Evolutionary conservation across 352 stramenopile species (phyloP).

Genomic region (Thraustochytrium sp.): DNA sequence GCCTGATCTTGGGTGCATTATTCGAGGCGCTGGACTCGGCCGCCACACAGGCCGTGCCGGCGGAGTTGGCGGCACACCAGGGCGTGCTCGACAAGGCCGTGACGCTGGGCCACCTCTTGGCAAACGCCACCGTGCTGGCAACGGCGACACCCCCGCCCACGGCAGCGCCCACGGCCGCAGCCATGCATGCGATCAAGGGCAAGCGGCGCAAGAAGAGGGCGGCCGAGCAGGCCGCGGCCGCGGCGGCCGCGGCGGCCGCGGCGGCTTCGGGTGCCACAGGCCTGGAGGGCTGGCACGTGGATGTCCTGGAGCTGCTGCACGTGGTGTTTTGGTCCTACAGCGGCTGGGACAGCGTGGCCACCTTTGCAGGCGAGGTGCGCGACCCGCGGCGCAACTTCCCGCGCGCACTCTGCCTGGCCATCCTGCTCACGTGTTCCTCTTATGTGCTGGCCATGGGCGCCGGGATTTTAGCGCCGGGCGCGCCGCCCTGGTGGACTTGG

Average conservation of each 20-base stretch:
- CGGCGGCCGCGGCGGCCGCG: neutral
- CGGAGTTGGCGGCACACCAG: neutral
- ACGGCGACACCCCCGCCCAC: neutral
- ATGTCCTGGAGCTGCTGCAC: conserved; percentile 55
- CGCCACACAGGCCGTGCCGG: neutral
- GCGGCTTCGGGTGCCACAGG: neutral
- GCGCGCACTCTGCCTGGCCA: conserved; percentile 65
- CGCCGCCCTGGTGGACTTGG: conserved; percentile 66
- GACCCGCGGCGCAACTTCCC: conserved; percentile 66
- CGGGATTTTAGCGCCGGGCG: conserved; percentile 52
- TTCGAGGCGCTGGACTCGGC: neutral
- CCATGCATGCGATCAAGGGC: neutral
- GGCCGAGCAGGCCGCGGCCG: neutral
- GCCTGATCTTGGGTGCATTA: neutral
- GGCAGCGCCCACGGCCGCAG: neutral
- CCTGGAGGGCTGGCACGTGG: neutral
- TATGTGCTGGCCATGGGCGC: conserved; percentile 46
- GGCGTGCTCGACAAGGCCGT: too few species aligned
- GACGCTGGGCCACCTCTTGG: too few species aligned
- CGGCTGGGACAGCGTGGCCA: conserved; percentile 63
- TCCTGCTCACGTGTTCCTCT: conserved; percentile 67
- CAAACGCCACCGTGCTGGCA: neutral
- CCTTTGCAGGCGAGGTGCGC: conserved; percentile 67
- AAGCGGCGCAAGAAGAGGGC: neutral
- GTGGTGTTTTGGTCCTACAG: conserved; percentile 73